phyloP scores from a whole-genome alignment of 345 rosid species.

The Erysimum cheiranthoides region DNA sequence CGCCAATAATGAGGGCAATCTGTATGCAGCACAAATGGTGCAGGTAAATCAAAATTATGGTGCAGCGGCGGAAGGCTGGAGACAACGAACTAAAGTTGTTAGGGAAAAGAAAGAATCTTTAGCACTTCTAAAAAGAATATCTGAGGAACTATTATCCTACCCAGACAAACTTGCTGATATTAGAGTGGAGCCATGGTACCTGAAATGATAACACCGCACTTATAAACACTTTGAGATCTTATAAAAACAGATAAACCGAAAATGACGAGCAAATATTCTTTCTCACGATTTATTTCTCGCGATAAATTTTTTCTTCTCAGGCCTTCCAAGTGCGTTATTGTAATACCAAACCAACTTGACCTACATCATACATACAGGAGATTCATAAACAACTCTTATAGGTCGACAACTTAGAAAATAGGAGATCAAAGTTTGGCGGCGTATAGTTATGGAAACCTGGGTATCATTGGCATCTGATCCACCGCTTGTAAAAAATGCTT shows the following conservation, averaged over 20 bases:
- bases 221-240: conserved; percentile 21
- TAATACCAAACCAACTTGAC: conserved; percentile 95
- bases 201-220: conserved; percentile 47
- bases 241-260: conserved; percentile 7
- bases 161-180: conserved; percentile 98
- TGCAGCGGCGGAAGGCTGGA: too few relatives aligned
- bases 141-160: conserved; percentile 54
- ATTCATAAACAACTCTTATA: conserved; percentile 26
- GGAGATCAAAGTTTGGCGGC: too few relatives aligned
- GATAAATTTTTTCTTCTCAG: conserved; percentile 80
- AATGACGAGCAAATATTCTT: background rate
- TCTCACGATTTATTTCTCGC: conserved; percentile 74
- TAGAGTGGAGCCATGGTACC: conserved; percentile 95
- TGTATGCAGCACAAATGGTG: conserved; percentile 89
- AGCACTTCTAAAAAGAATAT: conserved; percentile 7
- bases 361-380: too few relatives aligned
- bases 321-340: conserved; percentile 88
- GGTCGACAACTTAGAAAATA: too few relatives aligned
- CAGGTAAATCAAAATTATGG: conserved; percentile 94
- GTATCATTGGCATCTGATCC: conserved; percentile 99
- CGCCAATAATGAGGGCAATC: conserved; percentile 99
- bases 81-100: too few relatives aligned
- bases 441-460: conserved; percentile 60
- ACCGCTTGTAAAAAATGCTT: conserved; percentile 88
- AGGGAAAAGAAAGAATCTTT: too few relatives aligned